These are phyloP conservation scores for Lizonia empirigonia DNA, from an alignment of 2,329 filamentous ascomycete genomes.

Conservation along the genomic window DNA sequence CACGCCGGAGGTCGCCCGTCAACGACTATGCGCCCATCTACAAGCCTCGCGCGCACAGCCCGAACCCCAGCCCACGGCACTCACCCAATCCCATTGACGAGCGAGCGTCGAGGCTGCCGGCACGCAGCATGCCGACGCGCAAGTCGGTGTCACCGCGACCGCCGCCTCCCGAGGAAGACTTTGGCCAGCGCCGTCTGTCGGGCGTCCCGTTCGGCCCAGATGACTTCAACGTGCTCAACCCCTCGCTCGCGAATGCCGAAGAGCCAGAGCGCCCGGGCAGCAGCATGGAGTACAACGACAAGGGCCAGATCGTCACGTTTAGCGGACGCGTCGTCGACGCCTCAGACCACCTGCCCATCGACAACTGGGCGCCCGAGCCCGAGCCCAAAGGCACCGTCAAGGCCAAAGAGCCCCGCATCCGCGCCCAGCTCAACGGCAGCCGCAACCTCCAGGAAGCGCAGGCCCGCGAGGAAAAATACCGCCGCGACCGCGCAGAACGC, in stretches of 20 bases:
- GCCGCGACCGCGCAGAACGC: constrained; percentile 40
- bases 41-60: constrained; percentile 53
- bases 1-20: constrained; percentile 39
- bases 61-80: constrained; percentile 40
- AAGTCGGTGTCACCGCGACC: constrained; percentile 79
- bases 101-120: constrained; percentile 50
- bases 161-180: constrained; percentile 50
- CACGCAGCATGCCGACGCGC: constrained; percentile 59
- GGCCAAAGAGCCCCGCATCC: constrained; percentile 48
- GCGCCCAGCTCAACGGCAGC: constrained; percentile 59
- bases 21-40: constrained; percentile 51
- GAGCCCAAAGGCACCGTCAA: constrained; percentile 62
- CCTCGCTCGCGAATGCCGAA: constrained; percentile 48
- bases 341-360: constrained; percentile 78
- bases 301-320: constrained; percentile 74
- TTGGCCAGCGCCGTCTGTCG: constrained; percentile 58
- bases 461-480: constrained; percentile 40
- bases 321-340: constrained; percentile 80
- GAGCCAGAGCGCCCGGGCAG: constrained; percentile 39
- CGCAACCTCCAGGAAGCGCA: constrained; percentile 48
- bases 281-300: constrained; percentile 55
- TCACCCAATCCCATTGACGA: constrained; percentile 37
- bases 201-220: constrained; percentile 75
- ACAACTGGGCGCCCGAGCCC: constrained; percentile 78
- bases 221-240: constrained; percentile 75